Percentiles rank a stretch among this genome's conserved stretches.
Evolutionary conservation across 2,329 filamentous ascomycete species (phyloP).

Genomic region (Beauveria asiatica): DNA sequence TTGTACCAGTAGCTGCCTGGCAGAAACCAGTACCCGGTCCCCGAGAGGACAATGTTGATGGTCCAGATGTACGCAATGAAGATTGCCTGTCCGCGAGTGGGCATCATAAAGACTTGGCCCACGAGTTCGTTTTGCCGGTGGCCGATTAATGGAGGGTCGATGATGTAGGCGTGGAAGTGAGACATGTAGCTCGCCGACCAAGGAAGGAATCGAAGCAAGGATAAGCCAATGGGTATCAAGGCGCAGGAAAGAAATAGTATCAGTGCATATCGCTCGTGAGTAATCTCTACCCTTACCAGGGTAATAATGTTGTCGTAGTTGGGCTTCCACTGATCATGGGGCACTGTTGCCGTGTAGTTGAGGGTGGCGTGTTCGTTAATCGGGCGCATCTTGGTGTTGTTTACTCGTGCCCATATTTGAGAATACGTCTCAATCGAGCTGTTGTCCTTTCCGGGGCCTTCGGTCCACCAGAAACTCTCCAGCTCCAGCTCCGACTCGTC

Average conservation of each 20-base stretch:
- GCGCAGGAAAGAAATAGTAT: slow-evolving; percentile 18
- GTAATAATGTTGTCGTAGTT: slow-evolving; percentile 8
- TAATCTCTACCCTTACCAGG: slow-evolving; percentile 8
- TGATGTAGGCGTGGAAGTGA: slow-evolving; percentile 13
- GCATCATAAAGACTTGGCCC: slow-evolving; percentile 16
- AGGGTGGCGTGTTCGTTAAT: slow-evolving; percentile 2
- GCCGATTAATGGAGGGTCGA: slow-evolving; percentile 15
- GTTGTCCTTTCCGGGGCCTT: slow-evolving; percentile 13
- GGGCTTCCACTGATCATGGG: slow-evolving; percentile 9
- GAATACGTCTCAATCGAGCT: slow-evolving; percentile 12
- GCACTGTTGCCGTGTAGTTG: slow-evolving; percentile 12
- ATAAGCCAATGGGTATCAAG: slow-evolving; percentile 17
- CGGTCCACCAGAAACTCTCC: slow-evolving; percentile 16
- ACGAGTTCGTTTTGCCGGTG: slow-evolving; percentile 13
- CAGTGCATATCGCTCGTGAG: slow-evolving; percentile 18
- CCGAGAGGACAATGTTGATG: slow-evolving; percentile 26
- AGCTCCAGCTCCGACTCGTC: slow-evolving; percentile 5
- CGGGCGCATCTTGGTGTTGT: neutral
- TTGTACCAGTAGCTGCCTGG: slow-evolving; percentile 22
- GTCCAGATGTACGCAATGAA: slow-evolving; percentile 28
- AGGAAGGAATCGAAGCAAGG: slow-evolving; percentile 22
- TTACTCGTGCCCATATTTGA: neutral
- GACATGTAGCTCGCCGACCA: slow-evolving; percentile 9
- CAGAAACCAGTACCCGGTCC: slow-evolving; percentile 18
- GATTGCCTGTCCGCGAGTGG: slow-evolving; percentile 29